A percentile compares a stretch with the other conserved stretches of the same genome.
Evolutionary conservation across 2,329 filamentous ascomycete species (phyloP).

Genomic region (Hypoxylon sp.): DNA sequence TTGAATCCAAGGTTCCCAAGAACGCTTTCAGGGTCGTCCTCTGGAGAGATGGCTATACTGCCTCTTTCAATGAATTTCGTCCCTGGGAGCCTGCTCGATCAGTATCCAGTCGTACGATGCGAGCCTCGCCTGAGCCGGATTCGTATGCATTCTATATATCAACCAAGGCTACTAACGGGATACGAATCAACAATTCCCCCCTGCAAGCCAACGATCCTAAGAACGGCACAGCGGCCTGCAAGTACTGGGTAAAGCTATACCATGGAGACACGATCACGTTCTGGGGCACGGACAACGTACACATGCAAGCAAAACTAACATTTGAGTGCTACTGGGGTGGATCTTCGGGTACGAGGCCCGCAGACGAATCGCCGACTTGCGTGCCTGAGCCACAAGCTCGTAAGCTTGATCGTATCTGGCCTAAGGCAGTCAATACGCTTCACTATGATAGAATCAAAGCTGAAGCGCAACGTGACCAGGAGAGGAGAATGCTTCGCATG

Average conservation of each 20-base stretch:
- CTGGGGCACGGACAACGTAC: constrained; percentile 67
- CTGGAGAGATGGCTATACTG: constrained; percentile 75
- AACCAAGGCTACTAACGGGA: constrained; percentile 82
- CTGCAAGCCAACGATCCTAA: constrained; percentile 71
- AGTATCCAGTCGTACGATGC: constrained; percentile 55
- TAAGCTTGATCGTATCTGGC: constrained; percentile 66
- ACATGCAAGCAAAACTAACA: constrained; percentile 60
- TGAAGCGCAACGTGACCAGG: constrained; percentile 63
- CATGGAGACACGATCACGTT: constrained; percentile 84
- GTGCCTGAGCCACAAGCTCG: constrained; percentile 59
- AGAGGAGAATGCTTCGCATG: constrained; percentile 60
- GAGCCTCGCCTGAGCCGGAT: constrained; percentile 58
- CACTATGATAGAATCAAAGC: constrained; percentile 59
- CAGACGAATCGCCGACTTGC: constrained; percentile 56
- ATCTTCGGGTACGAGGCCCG: constrained; percentile 61
- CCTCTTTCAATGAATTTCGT: constrained; percentile 68
- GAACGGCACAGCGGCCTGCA: constrained; percentile 68
- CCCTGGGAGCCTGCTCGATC: constrained; percentile 69
- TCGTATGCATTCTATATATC: constrained; percentile 81
- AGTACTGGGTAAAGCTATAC: constrained; percentile 77
- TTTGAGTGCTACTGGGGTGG: constrained; percentile 72
- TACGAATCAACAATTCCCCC: constrained; percentile 81
- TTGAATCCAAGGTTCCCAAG: constrained; percentile 83
- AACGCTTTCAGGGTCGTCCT: constrained; percentile 84
- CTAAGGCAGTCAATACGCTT: constrained; percentile 62